Evolutionary conservation across 2,329 filamentous ascomycete species (phyloP), one percentile per base, ranked within the genome.

Genomic region (Pseudogymnoascus sp.): DNA sequence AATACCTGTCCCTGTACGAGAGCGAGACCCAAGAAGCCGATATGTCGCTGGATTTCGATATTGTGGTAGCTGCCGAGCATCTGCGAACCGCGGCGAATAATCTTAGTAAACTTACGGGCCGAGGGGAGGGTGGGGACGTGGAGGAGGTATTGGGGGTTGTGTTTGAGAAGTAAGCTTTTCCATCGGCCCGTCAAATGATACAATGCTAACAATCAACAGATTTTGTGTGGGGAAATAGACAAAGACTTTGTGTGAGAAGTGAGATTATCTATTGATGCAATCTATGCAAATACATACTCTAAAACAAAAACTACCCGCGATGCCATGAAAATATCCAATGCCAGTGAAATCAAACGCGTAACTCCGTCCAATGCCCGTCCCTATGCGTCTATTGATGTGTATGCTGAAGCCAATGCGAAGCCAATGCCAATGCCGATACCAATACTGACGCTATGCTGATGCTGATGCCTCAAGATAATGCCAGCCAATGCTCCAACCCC

Each of bases 61-160:
- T 96, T 59, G 93, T 97, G 5, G 82, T 96, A 26, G 93, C 92
- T 10, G 95, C 95, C 0, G 95, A 99, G 75, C 86, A 93, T 72
- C 80, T 99, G 63, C 87, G 95, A 47, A 86, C 85, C 68, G 93
- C 92, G 11, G 92, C 91, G 0, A 84, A 87, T 62, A 87, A 86
- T 67, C 80, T 97, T n/a, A 89, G 91, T 1, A 85, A 86, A 64
- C 96, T 97, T 70, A 97, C 92, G 0, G 95, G 95, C 0, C 85
- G 85, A 63, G 93, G 92, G 0, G 90, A 92, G 70, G 84, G 83
- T 42, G 90, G 92, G 2, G 93, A 97, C 75, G 91, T 97, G 14
- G 93, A 99, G 74, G 95, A 97, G 73, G 91, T 99, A 6, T 77
- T 99, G 51, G 95, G 95, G 0, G 93, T 99, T 21, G 93, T 99